Evolutionary conservation across 108 stramenopile species (phyloP), one percentile per base, ranked within the genome.

Genomic region (Nitzschia inconspicua): DNA sequence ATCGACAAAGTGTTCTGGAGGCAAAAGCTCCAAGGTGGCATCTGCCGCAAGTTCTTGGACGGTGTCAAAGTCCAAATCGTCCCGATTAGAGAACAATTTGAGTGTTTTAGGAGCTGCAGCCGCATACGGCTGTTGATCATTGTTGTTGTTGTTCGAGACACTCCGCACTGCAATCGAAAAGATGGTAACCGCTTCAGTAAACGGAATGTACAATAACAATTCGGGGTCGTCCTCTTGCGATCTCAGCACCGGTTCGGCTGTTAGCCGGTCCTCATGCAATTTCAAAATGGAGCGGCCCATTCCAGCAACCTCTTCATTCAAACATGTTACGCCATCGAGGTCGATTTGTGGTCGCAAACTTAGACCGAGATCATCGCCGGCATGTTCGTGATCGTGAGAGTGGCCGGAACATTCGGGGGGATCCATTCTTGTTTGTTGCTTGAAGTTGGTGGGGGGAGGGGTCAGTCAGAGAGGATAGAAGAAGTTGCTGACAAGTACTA

Each of bases 31-130:
- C 35, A 93, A 43, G 23, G 50, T 74, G 20, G 63, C 54, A 10
- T 76, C 65, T 0, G 88, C 78, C 30, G 75, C 72, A 50, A 93
- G 47, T 48, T 93, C 88, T 7, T 85, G 77, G 3, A 75, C 88
- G 31, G 73, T 88, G 24, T 89, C 92, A 76, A 93, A 90, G 49
- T 93, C 92, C 34, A 93, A 68, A 63, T 88, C 74, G 35, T 85
- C 74, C 8, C 92, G 75, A 57, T 93, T 77, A 28, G 73, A 66
- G 69, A 83, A 93, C 18, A 93, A 35, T 57, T 65, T 72, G 26
- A 88, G 31, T 3, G 66, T 81, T 24, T 77, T 73, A 1, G 92
- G 92, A 6, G 86, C 43, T 24, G 77, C 70, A 22, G 64, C 65
- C 27, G 61, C 11, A n/a, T 13, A 42, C 4, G 10, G 55, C 14